A percentile compares a stretch with the other conserved stretches of the same genome.
phyloP scores from a whole-genome alignment of 169 alveolate species.

The Eimeria falciformis region DNA sequence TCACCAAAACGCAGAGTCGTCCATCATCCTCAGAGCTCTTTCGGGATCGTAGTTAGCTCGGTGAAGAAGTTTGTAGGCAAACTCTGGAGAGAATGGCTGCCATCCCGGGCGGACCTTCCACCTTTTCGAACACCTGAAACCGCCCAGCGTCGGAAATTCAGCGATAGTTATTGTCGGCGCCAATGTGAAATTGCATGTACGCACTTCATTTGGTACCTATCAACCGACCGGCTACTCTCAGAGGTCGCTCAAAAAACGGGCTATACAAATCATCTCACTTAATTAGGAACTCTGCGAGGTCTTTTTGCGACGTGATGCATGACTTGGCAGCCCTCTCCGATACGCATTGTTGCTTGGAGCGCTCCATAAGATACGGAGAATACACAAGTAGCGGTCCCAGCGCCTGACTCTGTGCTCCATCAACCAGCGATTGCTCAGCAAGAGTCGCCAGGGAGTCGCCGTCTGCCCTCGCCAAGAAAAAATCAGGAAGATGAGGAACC shows the following conservation, averaged over 20 bases:
- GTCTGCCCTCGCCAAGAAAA: conserved; percentile 65
- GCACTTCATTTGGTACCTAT: too few species aligned
- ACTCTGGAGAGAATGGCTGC: conserved; percentile 94
- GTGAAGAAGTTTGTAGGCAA: conserved; percentile 90
- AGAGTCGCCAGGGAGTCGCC: conserved; percentile 50
- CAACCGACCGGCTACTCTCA: too few species aligned
- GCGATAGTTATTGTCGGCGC: too few species aligned
- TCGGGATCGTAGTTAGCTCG: conserved; percentile 91
- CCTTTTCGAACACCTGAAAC: conserved; percentile 84
- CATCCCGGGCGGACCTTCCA: conserved; percentile 91
- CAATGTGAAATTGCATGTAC: too few species aligned
- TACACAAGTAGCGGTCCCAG: conserved; percentile 66
- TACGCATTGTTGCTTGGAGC: conserved; percentile 62
- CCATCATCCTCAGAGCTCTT: conserved; percentile 86
- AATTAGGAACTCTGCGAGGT: conserved; percentile 62
- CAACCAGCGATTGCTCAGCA: conserved; percentile 52
- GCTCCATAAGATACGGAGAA: conserved; percentile 68
- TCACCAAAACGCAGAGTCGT: conserved; percentile 86
- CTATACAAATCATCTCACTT: neutral
- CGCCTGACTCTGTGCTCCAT: conserved; percentile 71
- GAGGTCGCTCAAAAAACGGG: too few species aligned
- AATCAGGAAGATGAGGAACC: conserved; percentile 74
- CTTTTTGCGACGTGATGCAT: conserved; percentile 62
- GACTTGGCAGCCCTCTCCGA: conserved; percentile 55
- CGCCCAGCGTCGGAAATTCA: neutral